Percentiles rank a stretch among this genome's conserved stretches.
Evolutionary conservation across 2,329 filamentous ascomycete species (phyloP).

Genomic region (Fusarium annulatum): DNA sequence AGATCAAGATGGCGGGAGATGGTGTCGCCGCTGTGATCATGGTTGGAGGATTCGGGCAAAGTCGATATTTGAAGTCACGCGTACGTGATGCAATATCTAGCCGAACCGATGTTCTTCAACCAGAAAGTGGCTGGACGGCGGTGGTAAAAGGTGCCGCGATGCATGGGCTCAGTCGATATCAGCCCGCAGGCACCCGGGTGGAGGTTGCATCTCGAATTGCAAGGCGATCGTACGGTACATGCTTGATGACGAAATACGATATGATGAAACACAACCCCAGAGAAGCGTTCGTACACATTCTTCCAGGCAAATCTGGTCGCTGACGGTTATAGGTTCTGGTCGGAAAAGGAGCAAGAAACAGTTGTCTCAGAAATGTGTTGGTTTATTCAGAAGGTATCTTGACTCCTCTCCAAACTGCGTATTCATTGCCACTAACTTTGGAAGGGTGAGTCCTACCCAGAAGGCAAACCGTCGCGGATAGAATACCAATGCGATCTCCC

Average conservation of each 20-base stretch:
- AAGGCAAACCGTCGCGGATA: constrained; percentile 50
- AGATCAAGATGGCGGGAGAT: constrained; percentile 51
- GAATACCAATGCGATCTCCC: constrained; percentile 55
- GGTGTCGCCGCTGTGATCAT: constrained; percentile 56
- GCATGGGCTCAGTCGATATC: constrained; percentile 50
- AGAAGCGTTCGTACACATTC: constrained; percentile 48
- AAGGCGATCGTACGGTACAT: constrained; percentile 52
- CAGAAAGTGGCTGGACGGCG: constrained; percentile 61
- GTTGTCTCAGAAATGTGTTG: constrained; percentile 54
- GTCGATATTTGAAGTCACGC: constrained; percentile 56
- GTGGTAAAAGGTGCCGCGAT: constrained; percentile 64
- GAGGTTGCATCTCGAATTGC: constrained; percentile 52
- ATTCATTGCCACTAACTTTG: constrained; percentile 2
- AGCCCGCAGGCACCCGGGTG: constrained; percentile 45
- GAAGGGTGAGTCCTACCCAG: constrained; percentile 54
- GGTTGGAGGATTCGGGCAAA: constrained; percentile 62
- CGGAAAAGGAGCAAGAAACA: constrained; percentile 51
- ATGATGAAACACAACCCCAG: constrained; percentile 51
- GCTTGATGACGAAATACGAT: constrained; percentile 51
- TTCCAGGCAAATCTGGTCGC: not conserved
- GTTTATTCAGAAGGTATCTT: constrained; percentile 53
- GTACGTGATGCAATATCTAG: constrained; percentile 51
- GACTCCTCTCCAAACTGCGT: not conserved
- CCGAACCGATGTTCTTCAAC: constrained; percentile 58
- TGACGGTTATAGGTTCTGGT: constrained; percentile 50